These are phyloP conservation scores for Leishmania aethiopica DNA, from an alignment of 208 protist genomes.

Conservation along the genomic window DNA sequence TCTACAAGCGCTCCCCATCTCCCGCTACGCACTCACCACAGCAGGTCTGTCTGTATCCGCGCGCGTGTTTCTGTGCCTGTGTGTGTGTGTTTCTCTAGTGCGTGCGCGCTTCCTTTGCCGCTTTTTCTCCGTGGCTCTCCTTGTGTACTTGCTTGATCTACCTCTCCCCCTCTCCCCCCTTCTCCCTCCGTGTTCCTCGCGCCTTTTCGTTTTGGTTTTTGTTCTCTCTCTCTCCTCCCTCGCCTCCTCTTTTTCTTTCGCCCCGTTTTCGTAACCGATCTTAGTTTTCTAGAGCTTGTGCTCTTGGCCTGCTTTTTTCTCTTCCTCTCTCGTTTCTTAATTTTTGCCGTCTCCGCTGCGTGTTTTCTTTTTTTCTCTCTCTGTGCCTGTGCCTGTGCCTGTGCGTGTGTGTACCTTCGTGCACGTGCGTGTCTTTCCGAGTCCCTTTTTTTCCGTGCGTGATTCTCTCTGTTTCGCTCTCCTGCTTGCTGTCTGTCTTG, in stretches of 20 bases:
- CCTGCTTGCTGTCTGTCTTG: background rate
- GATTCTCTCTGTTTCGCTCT: background rate
- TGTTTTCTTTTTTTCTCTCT: background rate
- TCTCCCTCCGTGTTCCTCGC: background rate
- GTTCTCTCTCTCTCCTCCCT: no score
- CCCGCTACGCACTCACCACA: background rate
- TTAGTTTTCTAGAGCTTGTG: background rate
- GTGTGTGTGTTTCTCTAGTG: background rate
- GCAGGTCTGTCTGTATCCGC: background rate
- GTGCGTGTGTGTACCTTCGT: background rate
- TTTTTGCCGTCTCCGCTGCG: background rate
- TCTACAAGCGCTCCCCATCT: background rate
- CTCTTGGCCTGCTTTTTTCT: conserved; percentile 1
- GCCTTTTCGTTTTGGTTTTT: background rate
- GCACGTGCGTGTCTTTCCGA: background rate
- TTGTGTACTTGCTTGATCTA: background rate
- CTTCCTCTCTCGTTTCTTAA: background rate
- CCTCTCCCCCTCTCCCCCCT: background rate
- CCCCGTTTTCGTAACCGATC: background rate
- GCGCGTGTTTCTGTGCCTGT: background rate
- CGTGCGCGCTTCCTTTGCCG: background rate
- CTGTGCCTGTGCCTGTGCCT: background rate
- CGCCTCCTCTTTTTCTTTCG: background rate
- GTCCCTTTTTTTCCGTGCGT: background rate
- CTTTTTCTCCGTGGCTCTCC: background rate